Percentiles rank a stretch among this genome's conserved stretches.
Evolutionary conservation across 148 eudicot species (phyloP).

Genomic region (Heliamphora exappendiculata): DNA sequence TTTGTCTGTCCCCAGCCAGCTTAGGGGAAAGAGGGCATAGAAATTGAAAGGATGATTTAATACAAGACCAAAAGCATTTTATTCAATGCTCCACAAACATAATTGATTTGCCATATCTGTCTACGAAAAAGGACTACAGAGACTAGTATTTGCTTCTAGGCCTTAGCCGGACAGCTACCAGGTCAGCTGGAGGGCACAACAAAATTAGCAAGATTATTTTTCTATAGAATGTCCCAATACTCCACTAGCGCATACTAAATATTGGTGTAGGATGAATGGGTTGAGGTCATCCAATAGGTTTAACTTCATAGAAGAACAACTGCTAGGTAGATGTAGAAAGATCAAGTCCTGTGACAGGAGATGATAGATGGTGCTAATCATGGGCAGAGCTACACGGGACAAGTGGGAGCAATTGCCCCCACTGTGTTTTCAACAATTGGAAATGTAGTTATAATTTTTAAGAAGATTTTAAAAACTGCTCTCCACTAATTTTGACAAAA

Average conservation of each 20-base stretch:
- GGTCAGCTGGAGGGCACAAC: background rate
- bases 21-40: background rate
- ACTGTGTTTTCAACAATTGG: too few species aligned
- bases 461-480: too few species aligned
- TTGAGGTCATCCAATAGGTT: background rate
- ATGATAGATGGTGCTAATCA: background rate
- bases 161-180: background rate
- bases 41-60: background rate
- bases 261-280: background rate
- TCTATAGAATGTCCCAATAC: background rate
- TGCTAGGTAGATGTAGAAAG: background rate
- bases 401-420: too few species aligned
- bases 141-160: background rate
- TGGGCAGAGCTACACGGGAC: too few species aligned
- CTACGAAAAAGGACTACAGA: background rate
- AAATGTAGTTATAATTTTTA: too few species aligned
- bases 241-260: background rate
- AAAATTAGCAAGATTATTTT: background rate
- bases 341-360: background rate
- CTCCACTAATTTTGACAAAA: too few species aligned
- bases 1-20: background rate
- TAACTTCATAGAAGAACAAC: background rate
- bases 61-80: background rate
- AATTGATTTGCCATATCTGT: background rate
- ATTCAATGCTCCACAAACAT: background rate